Conservation (phyloP, 192 early-diverging fungal genomes). For the Radiomyces spectabilis region DNA sequence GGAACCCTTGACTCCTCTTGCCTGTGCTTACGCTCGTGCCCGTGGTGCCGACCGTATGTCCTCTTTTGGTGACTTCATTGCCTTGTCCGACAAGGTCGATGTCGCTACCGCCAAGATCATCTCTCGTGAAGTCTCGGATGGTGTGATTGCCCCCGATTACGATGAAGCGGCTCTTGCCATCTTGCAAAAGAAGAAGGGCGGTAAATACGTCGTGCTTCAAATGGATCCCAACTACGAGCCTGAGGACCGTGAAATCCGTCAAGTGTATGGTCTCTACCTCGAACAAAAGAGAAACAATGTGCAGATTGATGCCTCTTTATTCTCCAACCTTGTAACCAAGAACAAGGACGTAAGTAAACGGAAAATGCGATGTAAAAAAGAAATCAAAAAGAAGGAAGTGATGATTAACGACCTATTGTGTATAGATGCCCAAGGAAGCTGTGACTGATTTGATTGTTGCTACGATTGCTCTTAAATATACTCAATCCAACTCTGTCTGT, state of each 20-base stretch:
- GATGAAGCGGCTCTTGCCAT: conserved; percentile 82
- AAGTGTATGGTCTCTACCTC: conserved; percentile 90
- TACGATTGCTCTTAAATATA: conserved; percentile 98
- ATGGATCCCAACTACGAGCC: conserved; percentile 93
- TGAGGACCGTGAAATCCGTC: conserved; percentile 73
- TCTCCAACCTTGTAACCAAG: conserved; percentile 82
- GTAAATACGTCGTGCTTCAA: conserved; percentile 93
- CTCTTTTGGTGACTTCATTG: conserved; percentile 98
- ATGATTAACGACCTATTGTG: not conserved
- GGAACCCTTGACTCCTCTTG: conserved; percentile 73
- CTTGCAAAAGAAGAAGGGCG: conserved; percentile 91
- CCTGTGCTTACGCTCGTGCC: conserved; percentile 92
- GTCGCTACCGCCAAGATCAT: conserved; percentile 92
- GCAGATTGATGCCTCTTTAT: conserved; percentile 65
- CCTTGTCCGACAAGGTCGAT: conserved; percentile 83
- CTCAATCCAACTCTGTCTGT: conserved; percentile 98
- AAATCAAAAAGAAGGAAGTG: not conserved
- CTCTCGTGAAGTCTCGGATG: conserved; percentile 93
- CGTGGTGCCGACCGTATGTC: conserved; percentile 99
- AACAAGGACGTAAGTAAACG: conserved; percentile 53
- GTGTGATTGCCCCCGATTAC: conserved; percentile 93
- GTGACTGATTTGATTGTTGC: conserved; percentile 89
- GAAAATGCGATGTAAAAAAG: not conserved
- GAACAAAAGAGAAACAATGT: conserved; percentile 91
- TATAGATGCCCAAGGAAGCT: conserved; percentile 51